Conservation (phyloP, 345 rosid genomes). For the Lepidium aucheri region DNA sequence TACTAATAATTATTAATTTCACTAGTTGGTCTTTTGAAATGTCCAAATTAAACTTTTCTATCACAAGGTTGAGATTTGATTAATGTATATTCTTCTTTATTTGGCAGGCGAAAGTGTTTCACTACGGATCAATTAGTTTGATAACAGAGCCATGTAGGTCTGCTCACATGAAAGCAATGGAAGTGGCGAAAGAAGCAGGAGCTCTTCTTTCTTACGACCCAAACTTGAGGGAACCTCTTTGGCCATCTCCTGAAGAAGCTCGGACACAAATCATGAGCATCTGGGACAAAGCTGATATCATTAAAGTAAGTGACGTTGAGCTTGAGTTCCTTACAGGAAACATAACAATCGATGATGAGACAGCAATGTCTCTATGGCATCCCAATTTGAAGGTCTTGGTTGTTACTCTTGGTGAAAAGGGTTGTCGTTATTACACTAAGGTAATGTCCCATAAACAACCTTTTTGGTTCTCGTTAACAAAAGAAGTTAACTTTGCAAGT, state of each 20-base stretch:
- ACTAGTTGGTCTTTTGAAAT: too few species aligned
- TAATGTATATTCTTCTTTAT: not conserved
- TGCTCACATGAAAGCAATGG: conserved; percentile 50
- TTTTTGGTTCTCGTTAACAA: not conserved
- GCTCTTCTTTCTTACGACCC: conserved; percentile 61
- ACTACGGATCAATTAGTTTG: conserved; percentile 66
- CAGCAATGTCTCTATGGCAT: conserved; percentile 32
- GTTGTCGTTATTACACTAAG: conserved; percentile 52
- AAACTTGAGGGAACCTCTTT: conserved; percentile 46
- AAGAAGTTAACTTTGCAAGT: too few species aligned
- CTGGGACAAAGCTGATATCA: conserved; percentile 58
- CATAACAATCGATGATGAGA: conserved; percentile 26
- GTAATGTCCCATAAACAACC: not conserved
- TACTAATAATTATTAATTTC: too few species aligned
- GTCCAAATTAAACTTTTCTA: too few species aligned
- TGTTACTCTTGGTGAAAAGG: conserved; percentile 51
- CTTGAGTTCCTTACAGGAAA: conserved; percentile 31
- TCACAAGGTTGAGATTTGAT: not conserved
- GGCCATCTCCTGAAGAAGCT: conserved; percentile 59
- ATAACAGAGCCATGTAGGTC: conserved; percentile 60
- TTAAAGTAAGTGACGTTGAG: conserved; percentile 50
- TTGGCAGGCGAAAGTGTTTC: conserved; percentile 51
- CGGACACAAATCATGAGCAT: conserved; percentile 50
- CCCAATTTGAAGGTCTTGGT: conserved; percentile 49
- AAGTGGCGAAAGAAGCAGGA: conserved; percentile 50